Evolutionary conservation across 345 rosid genomes (phyloP).

Genomic region (Arabidopsis suecica): DNA sequence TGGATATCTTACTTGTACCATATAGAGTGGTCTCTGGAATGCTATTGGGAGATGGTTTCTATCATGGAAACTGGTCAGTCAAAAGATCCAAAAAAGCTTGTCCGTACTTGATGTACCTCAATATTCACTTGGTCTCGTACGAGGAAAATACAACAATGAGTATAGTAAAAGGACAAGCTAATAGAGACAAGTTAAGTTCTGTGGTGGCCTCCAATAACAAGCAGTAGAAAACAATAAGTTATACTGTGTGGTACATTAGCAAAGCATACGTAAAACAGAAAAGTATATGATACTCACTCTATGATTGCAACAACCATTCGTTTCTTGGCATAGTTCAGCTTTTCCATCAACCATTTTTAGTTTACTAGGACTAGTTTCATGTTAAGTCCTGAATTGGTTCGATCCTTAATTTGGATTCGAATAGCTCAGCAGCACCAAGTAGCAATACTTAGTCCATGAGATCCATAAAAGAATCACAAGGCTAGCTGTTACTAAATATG

Average conservation of each 20-base stretch:
- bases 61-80: slow-evolving; percentile 45
- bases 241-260: slow-evolving; percentile 18
- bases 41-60: slow-evolving; percentile 41
- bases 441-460: neutral
- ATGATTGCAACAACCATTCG: slow-evolving; percentile 25
- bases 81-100: slow-evolving; percentile 30
- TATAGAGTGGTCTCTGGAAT: slow-evolving; percentile 34
- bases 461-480: neutral
- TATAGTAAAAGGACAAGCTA: neutral
- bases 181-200: slow-evolving; percentile 27
- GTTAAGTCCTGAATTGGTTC: slow-evolving; percentile 11
- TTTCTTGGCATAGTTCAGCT: slow-evolving; percentile 7
- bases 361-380: slow-evolving; percentile 24
- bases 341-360: slow-evolving; percentile 3
- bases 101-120: slow-evolving; percentile 18
- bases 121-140: slow-evolving; percentile 37
- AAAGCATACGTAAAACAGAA: slow-evolving; percentile 21
- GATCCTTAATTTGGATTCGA: neutral
- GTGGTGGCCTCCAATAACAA: slow-evolving; percentile 35
- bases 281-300: neutral
- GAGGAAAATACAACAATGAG: slow-evolving; percentile 28
- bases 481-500: neutral
- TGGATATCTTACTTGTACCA: slow-evolving; percentile 45
- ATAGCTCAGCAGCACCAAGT: neutral
- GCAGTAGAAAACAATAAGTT: neutral